A percentile compares a stretch with the other conserved stretches of the same genome.
These are phyloP conservation scores for Moringa oleifera DNA, from an alignment of 345 rosid genomes.

Conservation along the genomic window DNA sequence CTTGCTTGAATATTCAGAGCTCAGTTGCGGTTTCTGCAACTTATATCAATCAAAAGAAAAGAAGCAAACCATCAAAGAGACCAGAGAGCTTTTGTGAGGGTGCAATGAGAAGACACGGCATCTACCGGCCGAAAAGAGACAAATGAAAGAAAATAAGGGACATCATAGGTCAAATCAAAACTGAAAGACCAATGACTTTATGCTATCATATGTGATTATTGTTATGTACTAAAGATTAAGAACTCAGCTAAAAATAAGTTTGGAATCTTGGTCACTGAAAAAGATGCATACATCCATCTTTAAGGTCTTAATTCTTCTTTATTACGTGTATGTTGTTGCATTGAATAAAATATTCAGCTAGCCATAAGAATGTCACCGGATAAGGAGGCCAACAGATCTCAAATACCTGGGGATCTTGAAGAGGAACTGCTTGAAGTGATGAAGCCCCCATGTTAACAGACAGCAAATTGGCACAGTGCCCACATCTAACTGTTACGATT, in stretches of 20 bases:
- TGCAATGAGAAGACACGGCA: too few species aligned
- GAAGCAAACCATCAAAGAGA: too few species aligned
- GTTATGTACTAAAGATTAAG: too few species aligned
- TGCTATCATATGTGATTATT: background rate
- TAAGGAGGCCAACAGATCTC: background rate
- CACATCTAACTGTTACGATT: conserved; percentile 91
- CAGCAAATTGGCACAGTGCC: conserved; percentile 85
- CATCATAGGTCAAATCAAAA: conserved; percentile 14
- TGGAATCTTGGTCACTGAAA: conserved; percentile 14
- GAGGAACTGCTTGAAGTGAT: conserved; percentile 48
- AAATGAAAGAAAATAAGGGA: background rate
- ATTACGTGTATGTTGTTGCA: background rate
- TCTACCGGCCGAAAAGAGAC: too few species aligned
- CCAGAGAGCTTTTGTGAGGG: too few species aligned
- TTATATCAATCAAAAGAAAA: conserved; percentile 14
- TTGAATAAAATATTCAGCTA: background rate
- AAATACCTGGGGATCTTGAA: conserved; percentile 53
- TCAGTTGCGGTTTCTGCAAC: conserved; percentile 50
- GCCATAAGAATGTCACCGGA: conserved; percentile 7
- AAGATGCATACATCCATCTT: background rate
- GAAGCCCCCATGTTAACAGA: conserved; percentile 76
- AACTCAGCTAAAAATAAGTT: background rate
- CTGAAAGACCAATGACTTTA: conserved; percentile 6
- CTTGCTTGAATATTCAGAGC: conserved; percentile 39
- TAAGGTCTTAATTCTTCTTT: conserved; percentile 5